Percentiles rank a stretch among this genome's conserved stretches.
phyloP scores from a whole-genome alignment of 495 filamentous ascomycete genomes.

The Penicillium canescens region DNA sequence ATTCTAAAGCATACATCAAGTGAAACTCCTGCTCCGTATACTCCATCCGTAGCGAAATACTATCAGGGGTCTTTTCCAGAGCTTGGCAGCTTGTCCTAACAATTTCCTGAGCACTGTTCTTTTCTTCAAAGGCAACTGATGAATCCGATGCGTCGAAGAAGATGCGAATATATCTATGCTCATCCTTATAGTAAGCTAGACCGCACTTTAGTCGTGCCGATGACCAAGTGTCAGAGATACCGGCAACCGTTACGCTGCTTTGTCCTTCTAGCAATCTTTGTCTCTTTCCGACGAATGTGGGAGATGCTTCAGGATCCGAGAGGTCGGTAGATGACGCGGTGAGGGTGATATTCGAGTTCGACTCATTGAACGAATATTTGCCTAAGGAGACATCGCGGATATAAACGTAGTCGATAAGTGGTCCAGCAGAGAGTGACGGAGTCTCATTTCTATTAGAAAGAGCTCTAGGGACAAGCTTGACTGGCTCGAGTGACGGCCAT shows the following conservation, averaged over 20 bases:
- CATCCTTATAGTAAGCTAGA: neutral
- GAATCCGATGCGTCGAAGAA: neutral
- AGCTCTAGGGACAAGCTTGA: constrained; percentile 2
- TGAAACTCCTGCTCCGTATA: neutral
- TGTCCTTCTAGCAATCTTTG: constrained; percentile 9
- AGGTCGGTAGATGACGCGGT: constrained; percentile 7
- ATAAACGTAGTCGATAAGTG: constrained; percentile 7
- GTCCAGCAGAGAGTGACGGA: constrained; percentile 1
- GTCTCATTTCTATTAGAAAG: too few relatives aligned
- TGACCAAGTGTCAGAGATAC: neutral
- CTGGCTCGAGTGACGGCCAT: constrained; percentile 9
- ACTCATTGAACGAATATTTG: constrained; percentile 4
- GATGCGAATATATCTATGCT: constrained; percentile 13
- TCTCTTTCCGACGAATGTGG: constrained; percentile 17
- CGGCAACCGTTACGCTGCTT: neutral
- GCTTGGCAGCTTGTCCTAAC: neutral
- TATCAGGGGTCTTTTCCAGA: too few relatives aligned
- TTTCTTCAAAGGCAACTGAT: constrained; percentile 1
- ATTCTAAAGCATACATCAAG: too few relatives aligned
- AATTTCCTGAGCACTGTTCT: constrained; percentile 7
- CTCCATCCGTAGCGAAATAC: constrained; percentile 6
- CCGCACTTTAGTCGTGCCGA: neutral
- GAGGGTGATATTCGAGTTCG: neutral
- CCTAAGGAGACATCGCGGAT: constrained; percentile 10
- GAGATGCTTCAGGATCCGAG: constrained; percentile 2